phyloP scores from a whole-genome alignment of 1,139 yeast genomes.

The Debaryomyces nepalensis region DNA sequence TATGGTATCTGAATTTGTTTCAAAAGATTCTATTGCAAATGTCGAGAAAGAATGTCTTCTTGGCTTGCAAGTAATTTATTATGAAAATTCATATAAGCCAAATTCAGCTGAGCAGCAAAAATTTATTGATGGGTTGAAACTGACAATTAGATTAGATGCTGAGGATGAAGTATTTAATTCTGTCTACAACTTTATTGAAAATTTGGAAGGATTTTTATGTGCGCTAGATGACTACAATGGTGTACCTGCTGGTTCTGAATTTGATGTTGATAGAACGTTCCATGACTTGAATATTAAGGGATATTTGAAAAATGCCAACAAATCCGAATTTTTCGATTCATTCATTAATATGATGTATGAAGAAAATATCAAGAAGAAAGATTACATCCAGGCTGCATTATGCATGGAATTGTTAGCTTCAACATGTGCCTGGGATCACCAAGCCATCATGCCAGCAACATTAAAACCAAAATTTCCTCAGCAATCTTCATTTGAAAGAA shows the following conservation, averaged over 20 bases:
- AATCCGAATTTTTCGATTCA: conserved; percentile 79
- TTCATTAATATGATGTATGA: conserved; percentile 78
- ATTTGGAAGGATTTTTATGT: conserved; percentile 64
- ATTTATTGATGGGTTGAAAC: conserved; percentile 56
- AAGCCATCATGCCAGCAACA: conserved; percentile 57
- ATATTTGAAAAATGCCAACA: conserved; percentile 75
- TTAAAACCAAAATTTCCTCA: conserved; percentile 74
- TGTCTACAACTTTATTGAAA: conserved; percentile 57
- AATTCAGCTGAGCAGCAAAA: conserved; percentile 55
- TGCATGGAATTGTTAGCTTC: conserved; percentile 78
- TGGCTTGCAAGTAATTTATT: conserved; percentile 69
- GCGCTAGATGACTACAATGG: conserved; percentile 69
- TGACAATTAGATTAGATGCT: conserved; percentile 58
- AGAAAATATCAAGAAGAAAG: conserved; percentile 61
- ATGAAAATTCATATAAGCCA: conserved; percentile 61
- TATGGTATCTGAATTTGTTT: conserved; percentile 66
- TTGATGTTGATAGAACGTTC: conserved; percentile 85
- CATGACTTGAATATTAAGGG: conserved; percentile 78
- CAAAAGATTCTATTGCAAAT: conserved; percentile 61
- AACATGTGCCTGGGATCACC: conserved; percentile 78
- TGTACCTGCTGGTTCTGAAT: conserved; percentile 83
- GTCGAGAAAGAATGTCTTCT: conserved; percentile 66
- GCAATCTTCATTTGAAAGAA: conserved; percentile 81
- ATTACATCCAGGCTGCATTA: conserved; percentile 82
- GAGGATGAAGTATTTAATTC: conserved; percentile 69